phyloP scores from a whole-genome alignment of 805 yeast genomes.

The Cephaloascus fragrans region DNA sequence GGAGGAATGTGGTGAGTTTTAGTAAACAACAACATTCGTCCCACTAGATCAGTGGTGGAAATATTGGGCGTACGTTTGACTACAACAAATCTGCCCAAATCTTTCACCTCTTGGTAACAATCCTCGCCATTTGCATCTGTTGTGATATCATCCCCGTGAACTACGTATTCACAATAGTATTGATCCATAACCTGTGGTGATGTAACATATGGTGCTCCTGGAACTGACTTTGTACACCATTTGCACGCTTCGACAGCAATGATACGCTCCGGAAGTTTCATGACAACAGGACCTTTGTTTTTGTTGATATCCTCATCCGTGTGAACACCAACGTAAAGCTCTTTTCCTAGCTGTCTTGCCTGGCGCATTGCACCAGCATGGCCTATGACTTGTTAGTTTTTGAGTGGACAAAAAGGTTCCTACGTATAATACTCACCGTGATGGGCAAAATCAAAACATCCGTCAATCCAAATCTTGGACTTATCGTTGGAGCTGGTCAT shows the following conservation, averaged over 20 bases:
- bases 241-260: constrained; percentile 84
- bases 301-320: constrained; percentile 74
- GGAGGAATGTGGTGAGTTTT: constrained; percentile 45
- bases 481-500: too few species aligned
- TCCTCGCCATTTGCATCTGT: constrained; percentile 94
- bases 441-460: constrained; percentile 96
- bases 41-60: constrained; percentile 90
- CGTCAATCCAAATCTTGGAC: constrained; percentile 84
- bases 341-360: constrained; percentile 75
- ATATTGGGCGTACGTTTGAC: constrained; percentile 92
- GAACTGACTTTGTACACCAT: constrained; percentile 70
- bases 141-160: constrained; percentile 97
- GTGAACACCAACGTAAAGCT: constrained; percentile 81
- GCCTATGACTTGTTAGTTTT: constrained; percentile 12
- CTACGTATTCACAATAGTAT: constrained; percentile 79
- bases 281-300: constrained; percentile 93
- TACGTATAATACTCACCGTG: constrained; percentile 50
- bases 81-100: constrained; percentile 76
- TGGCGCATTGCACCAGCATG: constrained; percentile 96
- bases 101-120: constrained; percentile 78
- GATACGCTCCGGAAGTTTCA: constrained; percentile 71
- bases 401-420: too few species aligned
- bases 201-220: constrained; percentile 89
- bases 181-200: constrained; percentile 70
- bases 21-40: constrained; percentile 63